Conservation (phyloP, 345 rosid genomes). For the Mallotus nudiflorus region DNA sequence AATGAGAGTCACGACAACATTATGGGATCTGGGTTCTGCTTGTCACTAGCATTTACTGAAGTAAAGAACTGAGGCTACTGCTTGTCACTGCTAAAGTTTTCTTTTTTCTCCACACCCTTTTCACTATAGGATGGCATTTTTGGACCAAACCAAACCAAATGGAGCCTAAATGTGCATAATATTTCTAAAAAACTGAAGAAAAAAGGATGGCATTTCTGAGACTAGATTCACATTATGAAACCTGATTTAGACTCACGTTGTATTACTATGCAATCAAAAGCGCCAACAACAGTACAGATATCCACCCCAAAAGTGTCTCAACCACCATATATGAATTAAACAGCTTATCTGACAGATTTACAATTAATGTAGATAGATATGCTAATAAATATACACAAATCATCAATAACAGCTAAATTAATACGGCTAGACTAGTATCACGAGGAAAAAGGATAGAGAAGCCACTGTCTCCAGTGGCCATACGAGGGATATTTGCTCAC, state of each 20-base stretch:
- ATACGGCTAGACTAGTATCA: conserved; percentile 7
- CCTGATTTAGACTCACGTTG: too few species aligned
- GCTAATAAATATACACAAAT: conserved; percentile 27
- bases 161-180: not conserved
- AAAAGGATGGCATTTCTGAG: not conserved
- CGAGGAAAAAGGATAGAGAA: not conserved
- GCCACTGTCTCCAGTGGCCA: conserved; percentile 12
- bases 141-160: too few species aligned
- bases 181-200: too few species aligned
- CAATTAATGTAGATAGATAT: conserved; percentile 21
- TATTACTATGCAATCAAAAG: not conserved
- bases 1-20: too few species aligned
- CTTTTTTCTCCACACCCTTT: too few species aligned
- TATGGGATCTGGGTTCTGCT: too few species aligned
- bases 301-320: conserved; percentile 1
- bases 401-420: conserved; percentile 15
- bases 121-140: too few species aligned
- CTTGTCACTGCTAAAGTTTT: too few species aligned
- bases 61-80: too few species aligned
- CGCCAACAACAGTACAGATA: not conserved
- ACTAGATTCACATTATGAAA: not conserved
- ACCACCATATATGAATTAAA: conserved; percentile 2
- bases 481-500: conserved; percentile 16
- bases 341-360: conserved; percentile 22
- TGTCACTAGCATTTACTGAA: too few species aligned